Base-by-base conservation (phyloP, 139 green algal genomes). In the Asterochloris sp. region DNA sequence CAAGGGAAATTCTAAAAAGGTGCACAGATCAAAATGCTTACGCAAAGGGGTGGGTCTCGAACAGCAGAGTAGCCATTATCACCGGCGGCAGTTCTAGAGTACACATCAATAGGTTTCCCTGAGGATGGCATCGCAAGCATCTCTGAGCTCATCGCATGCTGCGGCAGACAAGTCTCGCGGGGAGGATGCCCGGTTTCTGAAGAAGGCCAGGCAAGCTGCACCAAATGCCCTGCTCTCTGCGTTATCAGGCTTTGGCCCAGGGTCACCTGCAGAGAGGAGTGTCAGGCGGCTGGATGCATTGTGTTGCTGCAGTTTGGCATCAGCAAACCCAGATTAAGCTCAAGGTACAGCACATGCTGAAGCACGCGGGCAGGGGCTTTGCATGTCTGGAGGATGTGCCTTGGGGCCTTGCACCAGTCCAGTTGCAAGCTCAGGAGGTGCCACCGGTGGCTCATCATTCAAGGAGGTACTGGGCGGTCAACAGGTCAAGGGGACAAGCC, bases 91-190 rank as follows among this genome's bases (percentile, higher is more conserved):
- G n/a, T 23, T 24, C 68, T 29, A n/a, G 13, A 24, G n/a, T 28
- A 73, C 15, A 38, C 14, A 29, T 84, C 81, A 85, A 54, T 81
- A 85, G 13, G 67, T 75, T 28, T 85, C 82, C 62, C 69, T 74
- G 27, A 85, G 38, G 16, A 85, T 63, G 13, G 66, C 74, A 24
- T 68, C 14, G 76, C 82, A 85, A 10, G 74, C 82, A 13, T 78
- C 38, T 61, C 82, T 63, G 62, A 85, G 74, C 64, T 85, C 74
- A 28, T 71, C 9, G 38, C 73, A 80, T 8, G 82, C 82, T 28
- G 77, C 78, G 26, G 82, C 82, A 69, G 62, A 71, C 54, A 85
- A 19, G 28, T 85, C 82, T n/a, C 82, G 66, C 10, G 82, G 82
- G 10, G 82, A 79, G 21, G 82, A 85, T 10, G 82, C 82, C 29